phyloP scores from a whole-genome alignment of 768 basidiomycete species.

The Rhizopogon rudus region DNA sequence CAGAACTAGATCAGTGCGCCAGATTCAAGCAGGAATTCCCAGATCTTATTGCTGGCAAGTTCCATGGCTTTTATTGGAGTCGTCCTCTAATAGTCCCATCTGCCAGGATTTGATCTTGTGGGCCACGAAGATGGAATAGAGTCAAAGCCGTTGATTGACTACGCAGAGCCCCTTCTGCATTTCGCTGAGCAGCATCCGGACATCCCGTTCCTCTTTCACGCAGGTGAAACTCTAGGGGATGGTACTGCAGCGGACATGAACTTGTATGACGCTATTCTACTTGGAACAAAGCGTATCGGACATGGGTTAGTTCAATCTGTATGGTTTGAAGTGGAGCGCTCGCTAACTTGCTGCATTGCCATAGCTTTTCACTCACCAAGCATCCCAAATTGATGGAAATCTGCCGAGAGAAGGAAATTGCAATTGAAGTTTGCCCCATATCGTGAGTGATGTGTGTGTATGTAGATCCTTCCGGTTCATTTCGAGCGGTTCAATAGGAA shows the following conservation, averaged over 20 bases:
- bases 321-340: background rate
- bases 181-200: conserved; percentile 35
- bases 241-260: conserved; percentile 40
- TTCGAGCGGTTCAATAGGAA: conserved; percentile 38
- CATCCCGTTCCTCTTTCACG: conserved; percentile 44
- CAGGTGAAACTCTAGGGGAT: conserved; percentile 46
- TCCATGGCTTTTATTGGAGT: background rate
- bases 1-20: conserved; percentile 39
- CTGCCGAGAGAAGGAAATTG: conserved; percentile 35
- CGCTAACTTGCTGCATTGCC: background rate
- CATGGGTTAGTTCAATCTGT: conserved; percentile 32
- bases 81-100: background rate
- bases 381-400: conserved; percentile 41
- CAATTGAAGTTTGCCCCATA: conserved; percentile 45
- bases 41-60: conserved; percentile 37
- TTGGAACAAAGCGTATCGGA: conserved; percentile 47
- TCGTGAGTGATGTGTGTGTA: conserved; percentile 27
- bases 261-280: conserved; percentile 42
- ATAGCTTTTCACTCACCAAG: conserved; percentile 40
- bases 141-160: conserved; percentile 30
- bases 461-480: background rate
- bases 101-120: conserved; percentile 43
- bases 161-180: conserved; percentile 31
- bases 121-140: conserved; percentile 38
- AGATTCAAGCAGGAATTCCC: conserved; percentile 41